Evolutionary conservation across 768 basidiomycete species (phyloP).

Genomic region (Tylopilus intermedius): DNA sequence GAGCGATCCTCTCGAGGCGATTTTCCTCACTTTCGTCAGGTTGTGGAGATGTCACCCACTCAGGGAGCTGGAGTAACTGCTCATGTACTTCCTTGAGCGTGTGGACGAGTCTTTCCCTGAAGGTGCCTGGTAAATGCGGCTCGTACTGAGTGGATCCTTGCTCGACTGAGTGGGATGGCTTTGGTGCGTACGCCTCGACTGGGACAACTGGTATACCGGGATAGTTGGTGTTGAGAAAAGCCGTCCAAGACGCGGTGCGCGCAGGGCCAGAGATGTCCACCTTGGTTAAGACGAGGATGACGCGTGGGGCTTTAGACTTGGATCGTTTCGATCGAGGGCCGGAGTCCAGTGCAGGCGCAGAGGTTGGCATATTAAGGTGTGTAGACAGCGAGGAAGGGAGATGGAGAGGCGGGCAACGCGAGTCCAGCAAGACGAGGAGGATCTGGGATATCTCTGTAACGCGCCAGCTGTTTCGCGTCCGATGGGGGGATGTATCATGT

Average conservation of each 20-base stretch:
- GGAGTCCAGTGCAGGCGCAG: neutral
- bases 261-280: constrained; percentile 75
- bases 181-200: constrained; percentile 72
- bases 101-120: constrained; percentile 58
- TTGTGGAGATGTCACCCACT: constrained; percentile 39
- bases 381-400: constrained; percentile 71
- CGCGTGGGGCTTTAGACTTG: constrained; percentile 13
- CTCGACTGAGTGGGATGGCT: constrained; percentile 24
- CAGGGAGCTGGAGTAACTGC: constrained; percentile 65
- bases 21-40: constrained; percentile 38
- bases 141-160: constrained; percentile 50
- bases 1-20: constrained; percentile 43
- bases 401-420: constrained; percentile 84
- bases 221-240: constrained; percentile 49
- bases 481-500: constrained; percentile 1
- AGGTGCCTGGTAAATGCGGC: constrained; percentile 64
- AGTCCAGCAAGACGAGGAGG: constrained; percentile 81
- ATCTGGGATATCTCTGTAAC: constrained; percentile 90
- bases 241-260: constrained; percentile 61
- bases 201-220: constrained; percentile 59
- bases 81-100: constrained; percentile 63
- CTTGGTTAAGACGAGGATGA: constrained; percentile 82
- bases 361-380: constrained; percentile 42
- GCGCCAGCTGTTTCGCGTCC: constrained; percentile 64
- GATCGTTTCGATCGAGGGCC: constrained; percentile 29